Conservation (phyloP, 2,329 filamentous ascomycete species). For the Xylaria sp. region DNA sequence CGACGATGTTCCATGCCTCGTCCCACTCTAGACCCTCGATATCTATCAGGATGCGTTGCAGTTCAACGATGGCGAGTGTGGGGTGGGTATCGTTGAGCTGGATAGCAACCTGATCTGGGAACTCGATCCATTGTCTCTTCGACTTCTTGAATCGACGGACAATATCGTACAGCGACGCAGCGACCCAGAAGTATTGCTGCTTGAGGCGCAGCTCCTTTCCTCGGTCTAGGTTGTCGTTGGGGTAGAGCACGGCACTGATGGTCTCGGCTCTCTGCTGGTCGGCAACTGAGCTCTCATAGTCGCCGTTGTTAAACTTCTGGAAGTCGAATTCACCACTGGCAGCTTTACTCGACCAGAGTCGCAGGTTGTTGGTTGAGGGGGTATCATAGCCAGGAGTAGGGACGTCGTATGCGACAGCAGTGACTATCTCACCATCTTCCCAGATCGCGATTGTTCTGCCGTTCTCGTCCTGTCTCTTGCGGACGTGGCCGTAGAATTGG, state of each 20-base stretch:
- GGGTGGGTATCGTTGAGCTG: slow-evolving; percentile 98
- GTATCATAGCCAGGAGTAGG: slow-evolving; percentile 87
- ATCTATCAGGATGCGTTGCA: slow-evolving; percentile 88
- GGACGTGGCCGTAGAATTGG: slow-evolving; percentile 88
- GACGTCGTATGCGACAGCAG: slow-evolving; percentile 89
- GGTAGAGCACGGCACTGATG: slow-evolving; percentile 94
- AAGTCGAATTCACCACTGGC: slow-evolving; percentile 98
- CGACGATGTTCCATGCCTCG: slow-evolving; percentile 79
- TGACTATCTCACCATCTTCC: slow-evolving; percentile 91
- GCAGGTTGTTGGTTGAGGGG: slow-evolving; percentile 88
- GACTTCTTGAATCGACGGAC: slow-evolving; percentile 98
- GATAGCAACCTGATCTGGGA: slow-evolving; percentile 91
- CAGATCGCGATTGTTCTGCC: slow-evolving; percentile 72
- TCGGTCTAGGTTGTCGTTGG: slow-evolving; percentile 93
- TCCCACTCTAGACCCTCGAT: slow-evolving; percentile 90
- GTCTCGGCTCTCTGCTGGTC: slow-evolving; percentile 98
- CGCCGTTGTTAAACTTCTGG: slow-evolving; percentile 97
- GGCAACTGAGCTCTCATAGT: slow-evolving; percentile 96
- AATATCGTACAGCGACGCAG: slow-evolving; percentile 92
- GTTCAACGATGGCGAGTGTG: slow-evolving; percentile 89
- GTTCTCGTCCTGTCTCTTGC: slow-evolving; percentile 65
- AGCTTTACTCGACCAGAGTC: slow-evolving; percentile 96
- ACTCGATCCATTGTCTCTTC: slow-evolving; percentile 83
- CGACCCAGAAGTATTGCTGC: slow-evolving; percentile 99
- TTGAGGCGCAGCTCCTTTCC: slow-evolving; percentile 97